Evolutionary conservation across 179 eudicot species (phyloP), one percentile per base, ranked within the genome.

Genomic region (Beta macrorhiza): DNA sequence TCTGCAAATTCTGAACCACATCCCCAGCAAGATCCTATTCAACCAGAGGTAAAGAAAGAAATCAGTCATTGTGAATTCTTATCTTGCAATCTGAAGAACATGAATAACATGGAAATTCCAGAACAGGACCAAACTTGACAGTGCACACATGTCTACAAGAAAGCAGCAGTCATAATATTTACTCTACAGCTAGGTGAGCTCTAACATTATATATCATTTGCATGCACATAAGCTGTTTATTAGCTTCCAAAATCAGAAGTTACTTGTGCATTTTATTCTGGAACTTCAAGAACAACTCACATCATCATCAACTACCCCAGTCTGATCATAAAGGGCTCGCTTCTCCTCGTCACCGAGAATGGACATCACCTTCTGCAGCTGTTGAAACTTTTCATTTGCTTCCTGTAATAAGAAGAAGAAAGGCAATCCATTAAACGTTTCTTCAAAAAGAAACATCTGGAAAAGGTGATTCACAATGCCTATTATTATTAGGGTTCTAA

Each of bases 301-400:
- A 67, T 89, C 97, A 87, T 96, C 99, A 85, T 96, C 99, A 72
- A 94, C 89, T 82, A 92, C 88, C 10, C 99, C 99, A 56, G 98
- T 96, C 87, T 94, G 92, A 80, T 96, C 98, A 89, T 96, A 96
- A 52, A 94, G 87, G 67, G 97, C 92, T 78, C 98, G 85, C 86
- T 94, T 96, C 86, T 96, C 98, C 83, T 90, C 98, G 74, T 96
- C 97, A 37, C 99, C 98, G 75, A 96, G 98, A 79, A 96, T 91
- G 9, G 98, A 90, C 85, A 96, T 92, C 80, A 96, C 95, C 87
- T 94, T 96, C 85, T 96, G 99, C 85, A 96, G 87, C 83, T 94
- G 97, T 84, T 96, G 99, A 81, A 96, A 96, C 74, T 94, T 96
- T 75, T 94, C 98, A 80, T 96, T 96, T 76, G 98, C 99, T 65